Percentiles rank a stretch among this genome's conserved stretches.
phyloP scores from a whole-genome alignment of 352 stramenopile genomes.

The Albugo candida region DNA sequence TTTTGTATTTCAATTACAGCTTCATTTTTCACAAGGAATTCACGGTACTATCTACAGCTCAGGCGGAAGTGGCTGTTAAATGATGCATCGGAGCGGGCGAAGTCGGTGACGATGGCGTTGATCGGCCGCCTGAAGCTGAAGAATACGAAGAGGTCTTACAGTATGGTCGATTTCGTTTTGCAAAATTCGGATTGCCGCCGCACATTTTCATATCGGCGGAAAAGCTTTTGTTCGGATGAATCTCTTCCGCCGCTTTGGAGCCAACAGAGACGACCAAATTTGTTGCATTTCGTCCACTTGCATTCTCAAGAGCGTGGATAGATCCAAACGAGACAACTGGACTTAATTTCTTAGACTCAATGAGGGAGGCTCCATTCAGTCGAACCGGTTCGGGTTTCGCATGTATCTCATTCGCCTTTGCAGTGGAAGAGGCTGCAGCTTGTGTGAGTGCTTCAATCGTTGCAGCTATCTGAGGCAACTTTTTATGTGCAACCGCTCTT shows the following conservation, averaged over 20 bases:
- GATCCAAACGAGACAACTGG: too few species aligned
- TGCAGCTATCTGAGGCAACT: constrained; percentile 29
- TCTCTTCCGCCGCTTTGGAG: constrained; percentile 3
- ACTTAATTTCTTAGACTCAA: too few species aligned
- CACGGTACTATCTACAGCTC: constrained; percentile 3
- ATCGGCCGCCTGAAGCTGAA: constrained; percentile 21
- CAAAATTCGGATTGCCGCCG: too few species aligned
- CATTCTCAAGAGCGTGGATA: too few species aligned
- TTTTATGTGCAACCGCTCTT: constrained; percentile 61
- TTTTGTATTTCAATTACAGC: too few species aligned
- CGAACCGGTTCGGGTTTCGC: not conserved
- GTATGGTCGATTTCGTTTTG: constrained; percentile 18
- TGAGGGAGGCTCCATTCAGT: too few species aligned
- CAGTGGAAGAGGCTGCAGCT: not conserved
- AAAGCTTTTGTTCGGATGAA: too few species aligned
- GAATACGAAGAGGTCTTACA: constrained; percentile 25
- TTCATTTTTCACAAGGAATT: too few species aligned
- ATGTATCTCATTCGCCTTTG: not conserved
- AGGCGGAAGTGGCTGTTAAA: constrained; percentile 48
- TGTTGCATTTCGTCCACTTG: too few species aligned
- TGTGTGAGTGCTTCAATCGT: not conserved
- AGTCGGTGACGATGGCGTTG: constrained; percentile 13
- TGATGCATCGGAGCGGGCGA: constrained; percentile 34
- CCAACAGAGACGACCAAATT: constrained; percentile 12
- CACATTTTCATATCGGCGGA: too few species aligned